Base-by-base conservation (phyloP, 306 rosid species). In the Erythrophleum fordii region DNA sequence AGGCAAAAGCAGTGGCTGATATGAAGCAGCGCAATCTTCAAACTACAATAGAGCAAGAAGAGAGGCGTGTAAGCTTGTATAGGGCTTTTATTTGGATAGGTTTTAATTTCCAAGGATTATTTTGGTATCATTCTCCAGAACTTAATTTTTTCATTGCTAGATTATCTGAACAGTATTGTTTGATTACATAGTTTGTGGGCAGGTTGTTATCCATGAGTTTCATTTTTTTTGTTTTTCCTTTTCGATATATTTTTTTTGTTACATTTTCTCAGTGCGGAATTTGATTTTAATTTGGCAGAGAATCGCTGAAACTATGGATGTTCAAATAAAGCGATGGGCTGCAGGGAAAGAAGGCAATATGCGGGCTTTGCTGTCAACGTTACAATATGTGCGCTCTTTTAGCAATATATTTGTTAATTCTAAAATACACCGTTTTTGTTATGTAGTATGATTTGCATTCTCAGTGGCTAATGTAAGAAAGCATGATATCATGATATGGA, bases 301-400 rank as follows among this genome's bases (percentile, higher is more conserved):
- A 85, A 88, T 95, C 48, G 91, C 99, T 5, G 94, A 89, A 70
- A 70, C 73, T 25, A 72, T 64, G 76, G 94, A 90, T 86, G 72
- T 26, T 77, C 80, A 87, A 83, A 89, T 95, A 75, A 95, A 90
- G 85, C 84, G 90, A 35, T 95, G 99, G 99, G 84, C 96, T 62
- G 88, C 95, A 35, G 98, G 97, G 75, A 95, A 88, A 86, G 97
- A 95, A 86, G 94, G 97, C 85, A 95, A 95, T 73, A 78, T 95
- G 88, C 96, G 98, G 82, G 97, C 99, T 60, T 78, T 95, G 77
- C 83, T 95, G 23, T 95, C 98, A 28, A 75, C 98, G 35, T 73
- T 93, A 84, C 96, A 95, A 77, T 42, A 73, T 82, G 98, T 93
- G 73, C 39, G 90, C 66, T 65, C 80, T 41, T 75, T 82, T 20